Evolutionary conservation across 345 rosid species (phyloP), one percentile per base, ranked within the genome.

Genomic region (Eucalyptus urophylla): DNA sequence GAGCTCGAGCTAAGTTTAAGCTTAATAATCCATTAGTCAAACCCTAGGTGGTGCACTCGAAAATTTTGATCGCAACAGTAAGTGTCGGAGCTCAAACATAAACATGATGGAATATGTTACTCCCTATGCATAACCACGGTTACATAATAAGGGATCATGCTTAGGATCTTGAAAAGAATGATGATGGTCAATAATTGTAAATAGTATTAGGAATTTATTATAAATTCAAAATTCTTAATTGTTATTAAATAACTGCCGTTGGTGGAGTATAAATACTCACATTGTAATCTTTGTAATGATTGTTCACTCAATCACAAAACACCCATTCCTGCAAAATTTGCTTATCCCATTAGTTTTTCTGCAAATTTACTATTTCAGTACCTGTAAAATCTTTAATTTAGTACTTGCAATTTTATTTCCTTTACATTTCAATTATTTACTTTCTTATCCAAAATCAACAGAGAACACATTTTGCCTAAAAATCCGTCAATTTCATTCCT

Each of bases 11-110:
- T 49, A 49, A 49, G 14, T 49, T 49, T 49, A 49, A 2, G 5
- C 14, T 49, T 49, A 49, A 14, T 49, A 49, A 49, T 49, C 49
- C 14, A 49, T 49, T 49, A 49, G 49, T 5, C 49, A 49, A 49
- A 49, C 49, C 0, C 5, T 49, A 11, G n/a, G 5, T 47, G 49
- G 13, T 47, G 5, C 49, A 47, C 13, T 11, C 49, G 0, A 49
- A 49, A 49, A 49, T 12, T 49, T 49, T 49, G 49, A 2, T 49
- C 14, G 5, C 2, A 1, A 12, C 14, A 49, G 5, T 49, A 49
- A 49, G 62, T 56, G 29, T 24, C 13, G 3, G 14, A 56, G 29
- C 29, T 56, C 13, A 25, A 56, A 22, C 29, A 56, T 7, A 56
- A 56, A 56, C 29, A 56, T 60, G 33, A 60, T 60, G 33, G 31